Evolutionary conservation across 371 early-diverging fungal species (phyloP), one percentile per base, ranked within the genome.

Genomic region (Mortierella polycephala): DNA sequence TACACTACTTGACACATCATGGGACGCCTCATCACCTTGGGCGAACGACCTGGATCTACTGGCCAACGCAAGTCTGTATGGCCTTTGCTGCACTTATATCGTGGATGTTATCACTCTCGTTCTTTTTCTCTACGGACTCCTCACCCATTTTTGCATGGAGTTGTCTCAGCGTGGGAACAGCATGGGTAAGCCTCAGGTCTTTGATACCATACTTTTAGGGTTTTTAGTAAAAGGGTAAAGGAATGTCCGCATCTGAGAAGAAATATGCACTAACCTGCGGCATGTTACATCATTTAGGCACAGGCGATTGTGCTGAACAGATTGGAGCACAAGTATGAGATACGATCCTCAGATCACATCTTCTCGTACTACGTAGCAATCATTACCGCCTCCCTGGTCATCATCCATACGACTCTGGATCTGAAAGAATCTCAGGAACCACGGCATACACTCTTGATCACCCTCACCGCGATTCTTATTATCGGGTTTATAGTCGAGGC

Each of bases 331-430:
- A 12, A 44, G 4, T 61, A 67, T 60, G 61, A 60, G 40, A 76
- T 76, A 20, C 71, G 77, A 16, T 76, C 77, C 6, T 71, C 77
- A 0, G 57, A 47, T 7, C 44, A 18, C 14, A 76, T 76, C 47
- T 67, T 60, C 16, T n/a, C 64, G 0, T 76, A 60, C 59, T 64
- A 71, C 40, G 21, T 62, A 10, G n/a, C 54, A 7, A 39, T 64
- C 7, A 56, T 68, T 21, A 10, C 64, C 2, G 20, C 62, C 12
- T 23, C 64, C 6, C 39, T 66, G 23, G 8, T 20, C 2, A 50
- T 64, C 21, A 46, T 67, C 49, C 20, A 44, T 6, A 75, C 71
- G 1, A 8, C 41, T 0, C 7, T 70, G 9, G 71, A 63, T 16
- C 30, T 67, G 7, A 18, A 47, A 0, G 42, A 30, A 30, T 30